These are phyloP conservation scores for Aspergillus neoniger DNA, from an alignment of 2,329 filamentous ascomycete genomes.

Conservation along the genomic window DNA sequence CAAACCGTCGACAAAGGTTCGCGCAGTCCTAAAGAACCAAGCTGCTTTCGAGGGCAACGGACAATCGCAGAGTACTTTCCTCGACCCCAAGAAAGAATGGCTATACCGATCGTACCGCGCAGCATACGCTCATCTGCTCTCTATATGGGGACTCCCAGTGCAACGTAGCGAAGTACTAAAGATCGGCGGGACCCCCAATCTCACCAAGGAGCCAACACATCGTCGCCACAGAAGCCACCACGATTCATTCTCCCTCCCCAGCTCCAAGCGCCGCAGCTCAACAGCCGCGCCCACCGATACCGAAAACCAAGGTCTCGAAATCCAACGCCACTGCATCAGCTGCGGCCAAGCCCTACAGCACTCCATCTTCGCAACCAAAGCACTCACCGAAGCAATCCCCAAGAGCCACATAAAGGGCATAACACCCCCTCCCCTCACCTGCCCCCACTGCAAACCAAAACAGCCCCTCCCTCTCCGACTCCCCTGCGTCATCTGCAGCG, in stretches of 20 bases:
- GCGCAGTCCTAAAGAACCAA: constrained; percentile 58
- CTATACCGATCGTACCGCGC: constrained; percentile 57
- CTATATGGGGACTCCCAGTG: constrained; percentile 59
- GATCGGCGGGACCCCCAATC: constrained; percentile 49
- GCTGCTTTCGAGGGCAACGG: constrained; percentile 58
- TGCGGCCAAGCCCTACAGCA: constrained; percentile 42
- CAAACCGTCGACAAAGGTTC: constrained; percentile 41
- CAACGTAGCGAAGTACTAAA: constrained; percentile 61
- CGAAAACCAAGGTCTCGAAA: constrained; percentile 37
- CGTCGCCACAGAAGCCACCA: constrained; percentile 31
- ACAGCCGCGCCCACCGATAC: constrained; percentile 4
- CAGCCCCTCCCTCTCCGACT: constrained; percentile 37
- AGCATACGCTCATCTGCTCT: constrained; percentile 60
- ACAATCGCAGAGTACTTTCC: constrained; percentile 48
- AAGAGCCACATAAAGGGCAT: constrained; percentile 25
- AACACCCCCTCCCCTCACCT: constrained; percentile 26
- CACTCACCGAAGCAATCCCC: constrained; percentile 20
- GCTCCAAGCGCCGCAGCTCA: constrained; percentile 17
- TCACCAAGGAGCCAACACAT: constrained; percentile 30
- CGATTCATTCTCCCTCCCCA: constrained; percentile 27
- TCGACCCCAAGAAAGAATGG: constrained; percentile 51
- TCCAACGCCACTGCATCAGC: constrained; percentile 46
- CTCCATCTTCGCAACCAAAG: constrained; percentile 38
- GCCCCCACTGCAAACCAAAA: constrained; percentile 39
- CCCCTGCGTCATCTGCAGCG: constrained; percentile 49